A percentile compares a stretch with the other conserved stretches of the same genome.
phyloP scores from a whole-genome alignment of 106 monocot genomes.

The Phalaenopsis aphrodite region DNA sequence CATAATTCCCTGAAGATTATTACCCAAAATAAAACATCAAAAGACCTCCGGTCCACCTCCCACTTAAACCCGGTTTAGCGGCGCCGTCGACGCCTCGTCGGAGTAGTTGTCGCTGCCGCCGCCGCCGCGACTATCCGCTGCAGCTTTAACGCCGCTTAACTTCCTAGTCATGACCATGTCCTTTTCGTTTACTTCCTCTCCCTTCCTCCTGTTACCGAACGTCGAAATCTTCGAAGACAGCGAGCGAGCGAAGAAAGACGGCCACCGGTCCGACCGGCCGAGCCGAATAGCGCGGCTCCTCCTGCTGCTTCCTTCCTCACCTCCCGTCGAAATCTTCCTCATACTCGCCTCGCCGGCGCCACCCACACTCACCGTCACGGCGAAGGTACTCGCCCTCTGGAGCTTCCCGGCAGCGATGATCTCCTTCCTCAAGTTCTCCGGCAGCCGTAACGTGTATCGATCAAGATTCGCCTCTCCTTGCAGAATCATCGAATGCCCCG shows the following conservation, averaged over 20 bases:
- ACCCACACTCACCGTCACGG: background rate
- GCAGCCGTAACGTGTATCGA: slow-evolving; percentile 71
- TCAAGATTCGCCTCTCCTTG: slow-evolving; percentile 25
- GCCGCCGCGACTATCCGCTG: background rate
- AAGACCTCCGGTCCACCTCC: background rate
- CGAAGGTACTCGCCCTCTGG: slow-evolving; percentile 30
- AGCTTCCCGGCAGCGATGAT: slow-evolving; percentile 31
- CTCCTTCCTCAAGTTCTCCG: slow-evolving; percentile 50
- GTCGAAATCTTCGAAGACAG: slow-evolving; percentile 23
- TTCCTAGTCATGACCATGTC: slow-evolving; percentile 24
- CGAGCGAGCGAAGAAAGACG: slow-evolving; percentile 30
- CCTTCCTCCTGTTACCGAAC: slow-evolving; percentile 15
- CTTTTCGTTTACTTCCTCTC: slow-evolving; percentile 1
- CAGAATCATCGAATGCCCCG: slow-evolving; percentile 47
- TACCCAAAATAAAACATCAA: background rate
- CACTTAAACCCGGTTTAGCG: slow-evolving; percentile 1
- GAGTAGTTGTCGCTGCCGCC: background rate
- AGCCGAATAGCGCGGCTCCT: slow-evolving; percentile 20
- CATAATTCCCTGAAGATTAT: too few species aligned
- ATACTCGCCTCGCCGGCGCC: slow-evolving; percentile 21
- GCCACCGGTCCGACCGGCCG: slow-evolving; percentile 39
- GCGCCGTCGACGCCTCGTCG: background rate
- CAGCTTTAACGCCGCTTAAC: background rate
- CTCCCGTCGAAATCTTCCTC: slow-evolving; percentile 15
- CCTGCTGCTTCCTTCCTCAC: slow-evolving; percentile 23